These are phyloP conservation scores for Ogataea polymorpha DNA, from an alignment of 805 yeast species.

Conservation along the genomic window DNA sequence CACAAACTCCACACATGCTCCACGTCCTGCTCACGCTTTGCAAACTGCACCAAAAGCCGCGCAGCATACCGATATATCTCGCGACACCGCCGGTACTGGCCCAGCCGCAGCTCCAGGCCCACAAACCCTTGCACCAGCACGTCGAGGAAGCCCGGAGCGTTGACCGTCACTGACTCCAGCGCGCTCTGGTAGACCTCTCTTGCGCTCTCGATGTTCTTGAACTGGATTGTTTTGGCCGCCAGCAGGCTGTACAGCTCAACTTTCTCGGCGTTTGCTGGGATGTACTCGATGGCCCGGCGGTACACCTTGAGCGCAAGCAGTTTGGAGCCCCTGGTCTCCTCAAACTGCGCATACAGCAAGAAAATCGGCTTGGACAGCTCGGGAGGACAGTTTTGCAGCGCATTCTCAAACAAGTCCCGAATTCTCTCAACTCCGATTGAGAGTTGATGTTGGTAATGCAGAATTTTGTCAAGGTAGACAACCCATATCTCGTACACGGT, in stretches of 20 bases:
- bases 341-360: constrained; percentile 59
- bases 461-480: constrained; percentile 54
- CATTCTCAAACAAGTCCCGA: constrained; percentile 72
- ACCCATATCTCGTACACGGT: constrained; percentile 70
- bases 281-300: constrained; percentile 37
- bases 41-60: constrained; percentile 36
- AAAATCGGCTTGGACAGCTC: constrained; percentile 47
- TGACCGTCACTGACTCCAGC: constrained; percentile 32
- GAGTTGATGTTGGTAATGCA: constrained; percentile 32
- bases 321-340: constrained; percentile 50
- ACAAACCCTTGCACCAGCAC: constrained; percentile 54
- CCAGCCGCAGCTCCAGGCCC: constrained; percentile 48
- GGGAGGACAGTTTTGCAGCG: constrained; percentile 50
- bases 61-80: constrained; percentile 57
- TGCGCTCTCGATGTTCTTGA: constrained; percentile 41
- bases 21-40: constrained; percentile 25
- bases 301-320: constrained; percentile 49
- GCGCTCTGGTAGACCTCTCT: constrained; percentile 54
- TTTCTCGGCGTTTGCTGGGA: constrained; percentile 29
- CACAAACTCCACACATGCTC: constrained; percentile 59
- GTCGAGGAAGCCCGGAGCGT: constrained; percentile 28
- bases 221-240: constrained; percentile 38
- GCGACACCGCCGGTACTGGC: constrained; percentile 60
- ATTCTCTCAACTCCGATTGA: constrained; percentile 48
- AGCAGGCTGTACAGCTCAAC: constrained; percentile 43